These are phyloP conservation scores for Zygnema cylindricum DNA, from an alignment of 139 green algal genomes.

Conservation along the genomic window DNA sequence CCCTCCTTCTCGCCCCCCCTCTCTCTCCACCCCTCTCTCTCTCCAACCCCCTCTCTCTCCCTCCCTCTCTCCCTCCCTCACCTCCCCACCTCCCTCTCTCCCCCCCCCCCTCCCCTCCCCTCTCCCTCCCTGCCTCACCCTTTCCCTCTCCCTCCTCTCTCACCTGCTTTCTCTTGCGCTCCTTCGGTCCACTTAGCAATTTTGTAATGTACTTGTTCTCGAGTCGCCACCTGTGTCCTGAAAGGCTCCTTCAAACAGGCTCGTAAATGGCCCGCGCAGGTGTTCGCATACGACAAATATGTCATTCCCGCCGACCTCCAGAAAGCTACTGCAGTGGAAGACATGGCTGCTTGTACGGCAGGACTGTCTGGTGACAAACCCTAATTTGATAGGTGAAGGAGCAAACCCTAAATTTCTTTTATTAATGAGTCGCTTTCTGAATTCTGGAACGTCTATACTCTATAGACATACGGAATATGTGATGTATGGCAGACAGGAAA, in stretches of 20 bases:
- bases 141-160: not conserved
- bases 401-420: too few species aligned
- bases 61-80: too few species aligned
- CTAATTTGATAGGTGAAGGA: too few species aligned
- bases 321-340: slow-evolving; percentile 63
- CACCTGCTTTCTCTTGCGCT: slow-evolving; percentile 61
- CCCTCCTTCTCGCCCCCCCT: too few species aligned
- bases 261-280: slow-evolving; percentile 74
- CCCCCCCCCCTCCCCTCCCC: too few species aligned
- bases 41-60: too few species aligned
- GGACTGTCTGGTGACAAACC: too few species aligned
- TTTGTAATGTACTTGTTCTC: slow-evolving; percentile 78
- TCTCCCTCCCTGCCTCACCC: not conserved
- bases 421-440: too few species aligned
- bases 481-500: too few species aligned
- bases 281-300: slow-evolving; percentile 81
- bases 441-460: too few species aligned
- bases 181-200: slow-evolving; percentile 73
- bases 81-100: not conserved
- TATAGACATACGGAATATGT: too few species aligned
- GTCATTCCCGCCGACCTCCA: slow-evolving; percentile 81
- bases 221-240: slow-evolving; percentile 67
- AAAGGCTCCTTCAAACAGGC: slow-evolving; percentile 77
- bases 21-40: too few species aligned
- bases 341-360: slow-evolving; percentile 21